Evolutionary conservation across 73 alveolate species (phyloP), one percentile per base, ranked within the genome.

Genomic region (Paramecium octaurelia): DNA sequence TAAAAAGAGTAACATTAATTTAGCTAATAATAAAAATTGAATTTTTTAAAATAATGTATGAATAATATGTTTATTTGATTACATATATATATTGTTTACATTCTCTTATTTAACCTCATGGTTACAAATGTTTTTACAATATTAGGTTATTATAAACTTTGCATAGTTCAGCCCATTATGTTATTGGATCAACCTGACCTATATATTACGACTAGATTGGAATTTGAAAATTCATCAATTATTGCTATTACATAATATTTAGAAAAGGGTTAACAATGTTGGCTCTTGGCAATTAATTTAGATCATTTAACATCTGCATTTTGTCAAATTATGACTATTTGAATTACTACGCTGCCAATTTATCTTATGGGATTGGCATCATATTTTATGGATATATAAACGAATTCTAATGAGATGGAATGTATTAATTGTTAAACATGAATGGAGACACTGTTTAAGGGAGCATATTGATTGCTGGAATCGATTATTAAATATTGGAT

Each of bases 51-150:
- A 64, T 64, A 64, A 64, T 54, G 69, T 18, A 54, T 54, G 69
- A 10, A 64, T 64, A 31, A 34, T 64, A 34, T 64, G 50, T 27
- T 64, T 64, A 64, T 64, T 1, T 64, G 84, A 64, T 64, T 64
- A 64, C 84, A 64, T 64, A 64, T 64, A 27, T 27, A 64, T 40
- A 27, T 60, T 64, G 84, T 64, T 64, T 64, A 64, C 84, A 64
- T 64, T 64, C 84, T 31, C 46, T 14, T 2, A 40, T 31, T 64
- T 31, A 27, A 64, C 46, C 84, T 34, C 42, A 31, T 64, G 84
- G 46, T 64, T 64, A 64, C 84, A 64, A 31, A 6, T 64, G 16
- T 31, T 64, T 23, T 27, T 12, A 34, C 48, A 64, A 64, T 27
- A 24, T 31, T 10, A 23, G 54, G 7, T 34, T 64, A 24, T 64